phyloP scores from a whole-genome alignment of 495 filamentous ascomycete species.

The Penicillium soppii region DNA sequence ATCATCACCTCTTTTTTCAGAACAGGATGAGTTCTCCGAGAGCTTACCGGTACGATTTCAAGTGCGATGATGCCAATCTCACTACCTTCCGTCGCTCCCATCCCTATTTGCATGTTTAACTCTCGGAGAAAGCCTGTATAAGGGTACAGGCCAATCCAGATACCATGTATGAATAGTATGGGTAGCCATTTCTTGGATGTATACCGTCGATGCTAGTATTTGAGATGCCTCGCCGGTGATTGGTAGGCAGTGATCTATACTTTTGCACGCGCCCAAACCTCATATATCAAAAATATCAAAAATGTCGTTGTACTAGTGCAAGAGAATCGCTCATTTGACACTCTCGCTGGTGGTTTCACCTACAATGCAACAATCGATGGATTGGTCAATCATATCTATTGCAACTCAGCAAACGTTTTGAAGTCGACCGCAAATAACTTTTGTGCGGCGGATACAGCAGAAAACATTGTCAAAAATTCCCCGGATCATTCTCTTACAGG shows the following conservation, averaged over 20 bases:
- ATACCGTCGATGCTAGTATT: slow-evolving; percentile 10
- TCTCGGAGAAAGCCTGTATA: slow-evolving; percentile 6
- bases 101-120: neutral
- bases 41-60: slow-evolving; percentile 2
- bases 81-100: neutral
- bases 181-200: slow-evolving; percentile 8
- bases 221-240: slow-evolving; percentile 4
- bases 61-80: slow-evolving; percentile 2
- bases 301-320: too few relatives aligned
- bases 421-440: too few relatives aligned
- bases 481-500: too few relatives aligned
- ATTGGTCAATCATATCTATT: too few relatives aligned
- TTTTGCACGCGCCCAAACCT: too few relatives aligned
- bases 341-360: too few relatives aligned
- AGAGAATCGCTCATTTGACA: too few relatives aligned
- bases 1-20: slow-evolving; percentile 1
- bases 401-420: too few relatives aligned
- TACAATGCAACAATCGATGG: too few relatives aligned
- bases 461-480: too few relatives aligned
- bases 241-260: slow-evolving; percentile 3
- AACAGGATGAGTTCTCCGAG: slow-evolving; percentile 1
- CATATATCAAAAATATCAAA: too few relatives aligned
- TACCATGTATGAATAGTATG: slow-evolving; percentile 8
- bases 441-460: too few relatives aligned
- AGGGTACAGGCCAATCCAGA: slow-evolving; percentile 8